Evolutionary conservation across 306 rosid species (phyloP).

Genomic region (Sicyos baderoa): DNA sequence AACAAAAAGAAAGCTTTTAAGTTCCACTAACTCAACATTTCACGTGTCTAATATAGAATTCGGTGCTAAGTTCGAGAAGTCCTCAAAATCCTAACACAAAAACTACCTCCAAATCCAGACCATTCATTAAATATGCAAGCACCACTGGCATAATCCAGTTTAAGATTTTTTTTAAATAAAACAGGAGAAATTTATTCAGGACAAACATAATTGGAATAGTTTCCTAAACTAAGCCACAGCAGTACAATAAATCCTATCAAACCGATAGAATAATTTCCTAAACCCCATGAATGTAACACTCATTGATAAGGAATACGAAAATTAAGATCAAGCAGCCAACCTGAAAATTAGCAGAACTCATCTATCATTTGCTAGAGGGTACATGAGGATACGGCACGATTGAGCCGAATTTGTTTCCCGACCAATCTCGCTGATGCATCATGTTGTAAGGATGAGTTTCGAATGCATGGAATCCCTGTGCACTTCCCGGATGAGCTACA

Average conservation of each 20-base stretch:
- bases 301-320: constrained; percentile 12
- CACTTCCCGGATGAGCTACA: constrained; percentile 26
- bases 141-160: background rate
- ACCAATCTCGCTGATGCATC: constrained; percentile 44
- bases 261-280: background rate
- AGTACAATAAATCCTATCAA: background rate
- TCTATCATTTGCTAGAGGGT: constrained; percentile 13
- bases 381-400: constrained; percentile 32
- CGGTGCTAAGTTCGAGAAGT: background rate
- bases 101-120: background rate
- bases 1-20: background rate
- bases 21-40: constrained; percentile 2
- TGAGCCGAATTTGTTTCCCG: constrained; percentile 29
- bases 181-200: background rate
- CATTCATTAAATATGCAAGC: background rate
- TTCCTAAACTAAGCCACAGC: too few species aligned
- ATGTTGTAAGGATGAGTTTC: constrained; percentile 36
- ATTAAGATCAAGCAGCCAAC: constrained; percentile 16
- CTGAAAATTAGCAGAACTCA: constrained; percentile 5
- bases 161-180: background rate
- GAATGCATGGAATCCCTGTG: constrained; percentile 25
- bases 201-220: constrained; percentile 3
- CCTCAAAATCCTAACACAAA: background rate
- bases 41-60: background rate
- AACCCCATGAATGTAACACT: background rate